Percentiles rank a stretch among this genome's conserved stretches.
Evolutionary conservation across 2,329 filamentous ascomycete species (phyloP).

Genomic region (Fusarium beomiforme): DNA sequence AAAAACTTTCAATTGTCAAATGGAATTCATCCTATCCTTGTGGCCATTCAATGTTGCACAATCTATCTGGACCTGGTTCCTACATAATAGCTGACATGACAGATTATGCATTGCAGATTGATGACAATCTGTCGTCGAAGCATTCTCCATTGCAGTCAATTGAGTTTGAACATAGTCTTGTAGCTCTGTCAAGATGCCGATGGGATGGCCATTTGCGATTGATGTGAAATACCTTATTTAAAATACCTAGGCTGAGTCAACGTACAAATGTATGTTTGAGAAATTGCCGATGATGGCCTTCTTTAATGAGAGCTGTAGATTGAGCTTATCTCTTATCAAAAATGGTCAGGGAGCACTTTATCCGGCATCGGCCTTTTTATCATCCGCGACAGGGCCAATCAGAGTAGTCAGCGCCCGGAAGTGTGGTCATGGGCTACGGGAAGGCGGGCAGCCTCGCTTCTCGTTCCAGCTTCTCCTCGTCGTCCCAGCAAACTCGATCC

Average conservation of each 20-base stretch:
- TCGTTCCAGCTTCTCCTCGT: conserved; percentile 42
- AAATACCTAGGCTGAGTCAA: neutral
- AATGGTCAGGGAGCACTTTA: neutral
- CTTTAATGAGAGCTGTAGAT: neutral
- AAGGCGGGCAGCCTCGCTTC: conserved; percentile 47
- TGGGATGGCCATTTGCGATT: neutral
- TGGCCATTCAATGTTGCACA: neutral
- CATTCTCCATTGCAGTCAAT: neutral
- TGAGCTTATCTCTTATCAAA: conserved; percentile 11
- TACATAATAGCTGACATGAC: neutral
- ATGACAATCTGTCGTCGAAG: neutral
- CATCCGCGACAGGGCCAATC: conserved; percentile 26
- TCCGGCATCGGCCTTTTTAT: conserved; percentile 39
- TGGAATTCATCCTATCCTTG: neutral
- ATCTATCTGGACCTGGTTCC: neutral
- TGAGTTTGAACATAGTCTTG: too few relatives aligned
- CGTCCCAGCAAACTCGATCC: conserved; percentile 35
- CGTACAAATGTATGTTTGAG: neutral
- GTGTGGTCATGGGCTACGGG: conserved; percentile 46
- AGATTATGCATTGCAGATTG: neutral
- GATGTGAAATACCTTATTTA: too few relatives aligned
- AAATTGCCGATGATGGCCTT: neutral
- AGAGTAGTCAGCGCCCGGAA: conserved; percentile 36
- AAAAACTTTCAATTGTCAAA: neutral
- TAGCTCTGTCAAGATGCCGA: neutral